A percentile compares a stretch with the other conserved stretches of the same genome.
Evolutionary conservation across 306 rosid genomes (phyloP).

Genomic region (Albizia julibrissin): DNA sequence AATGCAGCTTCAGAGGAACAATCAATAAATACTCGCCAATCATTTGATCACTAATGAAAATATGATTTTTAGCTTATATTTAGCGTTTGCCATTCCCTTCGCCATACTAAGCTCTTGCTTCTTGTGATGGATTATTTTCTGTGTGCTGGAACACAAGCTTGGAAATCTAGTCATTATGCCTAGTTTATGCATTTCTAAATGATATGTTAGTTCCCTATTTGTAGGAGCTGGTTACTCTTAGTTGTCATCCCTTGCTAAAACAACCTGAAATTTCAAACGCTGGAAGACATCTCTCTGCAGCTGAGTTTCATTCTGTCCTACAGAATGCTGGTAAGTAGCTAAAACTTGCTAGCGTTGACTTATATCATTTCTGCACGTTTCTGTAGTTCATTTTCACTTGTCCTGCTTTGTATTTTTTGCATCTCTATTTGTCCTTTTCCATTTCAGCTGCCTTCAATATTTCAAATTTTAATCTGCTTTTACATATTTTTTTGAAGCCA

Average conservation of each 20-base stretch:
- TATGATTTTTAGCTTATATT: background rate
- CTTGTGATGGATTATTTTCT: background rate
- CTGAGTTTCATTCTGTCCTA: slow-evolving; percentile 79
- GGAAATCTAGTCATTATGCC: background rate
- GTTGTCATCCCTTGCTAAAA: slow-evolving; percentile 64
- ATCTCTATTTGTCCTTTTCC: background rate
- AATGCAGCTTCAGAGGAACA: background rate
- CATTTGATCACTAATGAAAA: background rate
- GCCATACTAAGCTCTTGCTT: background rate
- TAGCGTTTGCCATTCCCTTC: background rate
- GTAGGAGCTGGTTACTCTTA: slow-evolving; percentile 84
- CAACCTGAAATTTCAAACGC: slow-evolving; percentile 76
- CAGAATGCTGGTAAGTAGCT: slow-evolving; percentile 57
- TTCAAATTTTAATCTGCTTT: slow-evolving; percentile 21
- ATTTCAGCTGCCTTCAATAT: background rate
- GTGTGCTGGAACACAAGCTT: background rate
- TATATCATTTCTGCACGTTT: slow-evolving; percentile 3
- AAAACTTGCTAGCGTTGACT: slow-evolving; percentile 15
- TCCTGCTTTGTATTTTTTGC: background rate
- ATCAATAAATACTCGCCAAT: background rate
- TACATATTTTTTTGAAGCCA: slow-evolving; percentile 33
- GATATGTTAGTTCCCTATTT: slow-evolving; percentile 18
- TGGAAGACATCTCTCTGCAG: slow-evolving; percentile 83
- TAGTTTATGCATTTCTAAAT: background rate
- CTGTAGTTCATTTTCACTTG: background rate